Conservation (phyloP, 2,329 filamentous ascomycete species). For the Clarireedia homoeocarpa region DNA sequence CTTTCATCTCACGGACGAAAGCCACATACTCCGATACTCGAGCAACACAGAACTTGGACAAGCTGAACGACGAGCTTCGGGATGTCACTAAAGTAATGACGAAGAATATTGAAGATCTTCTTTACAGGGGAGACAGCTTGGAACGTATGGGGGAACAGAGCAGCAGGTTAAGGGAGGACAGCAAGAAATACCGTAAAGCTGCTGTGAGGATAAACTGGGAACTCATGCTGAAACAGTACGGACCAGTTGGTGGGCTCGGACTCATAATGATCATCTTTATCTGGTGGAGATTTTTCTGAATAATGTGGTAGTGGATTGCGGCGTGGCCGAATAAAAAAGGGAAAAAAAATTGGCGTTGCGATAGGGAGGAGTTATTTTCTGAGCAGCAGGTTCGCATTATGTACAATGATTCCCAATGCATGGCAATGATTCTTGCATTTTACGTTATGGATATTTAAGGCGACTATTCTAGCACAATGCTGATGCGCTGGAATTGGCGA, state of each 20-base stretch:
- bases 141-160: slow-evolving; percentile 97
- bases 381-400: neutral
- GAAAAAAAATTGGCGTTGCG: neutral
- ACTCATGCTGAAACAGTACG: slow-evolving; percentile 91
- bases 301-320: neutral
- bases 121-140: slow-evolving; percentile 89
- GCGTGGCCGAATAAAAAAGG: neutral
- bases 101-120: slow-evolving; percentile 96
- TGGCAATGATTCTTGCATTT: neutral
- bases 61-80: slow-evolving; percentile 91
- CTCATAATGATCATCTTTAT: slow-evolving; percentile 80
- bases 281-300: slow-evolving; percentile 86
- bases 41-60: slow-evolving; percentile 86
- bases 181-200: slow-evolving; percentile 85
- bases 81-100: slow-evolving; percentile 99
- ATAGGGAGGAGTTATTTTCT: slow-evolving; percentile 3
- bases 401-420: slow-evolving; percentile 12
- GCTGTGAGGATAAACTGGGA: slow-evolving; percentile 98
- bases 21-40: slow-evolving; percentile 89
- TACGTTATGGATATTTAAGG: neutral
- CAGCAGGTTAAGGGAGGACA: slow-evolving; percentile 79
- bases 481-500: neutral
- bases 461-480: neutral
- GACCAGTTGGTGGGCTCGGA: slow-evolving; percentile 74
- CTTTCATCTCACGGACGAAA: slow-evolving; percentile 88